Conservation (phyloP, 1,284 basidiomycete species). For the Schizophyllum amplum region DNA sequence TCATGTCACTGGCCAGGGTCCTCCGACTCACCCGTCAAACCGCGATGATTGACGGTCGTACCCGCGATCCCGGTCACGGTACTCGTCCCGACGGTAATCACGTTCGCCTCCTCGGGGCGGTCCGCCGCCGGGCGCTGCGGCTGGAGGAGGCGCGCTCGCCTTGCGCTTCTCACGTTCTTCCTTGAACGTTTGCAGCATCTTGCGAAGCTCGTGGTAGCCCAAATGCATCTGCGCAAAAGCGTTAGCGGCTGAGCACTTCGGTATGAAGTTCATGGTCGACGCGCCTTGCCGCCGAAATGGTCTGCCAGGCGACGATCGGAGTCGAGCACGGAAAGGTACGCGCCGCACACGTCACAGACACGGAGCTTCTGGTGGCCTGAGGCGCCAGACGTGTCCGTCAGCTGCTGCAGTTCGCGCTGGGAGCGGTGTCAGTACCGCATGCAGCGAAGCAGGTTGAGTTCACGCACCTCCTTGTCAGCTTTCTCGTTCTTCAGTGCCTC, state of each 20-base stretch:
- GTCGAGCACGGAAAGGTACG: constrained; percentile 95
- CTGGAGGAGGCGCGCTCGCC: constrained; percentile 37
- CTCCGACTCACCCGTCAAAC: constrained; percentile 63
- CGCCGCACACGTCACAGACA: constrained; percentile 99
- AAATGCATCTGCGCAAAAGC: constrained; percentile 78
- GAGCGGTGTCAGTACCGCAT: constrained; percentile 5
- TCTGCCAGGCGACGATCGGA: constrained; percentile 98
- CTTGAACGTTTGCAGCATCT: constrained; percentile 84
- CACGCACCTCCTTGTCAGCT: constrained; percentile 82
- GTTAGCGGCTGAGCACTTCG: constrained; percentile 10
- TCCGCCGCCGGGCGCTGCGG: constrained; percentile 22
- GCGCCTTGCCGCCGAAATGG: constrained; percentile 98
- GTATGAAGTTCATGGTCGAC: constrained; percentile 18
- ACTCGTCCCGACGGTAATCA: constrained; percentile 51
- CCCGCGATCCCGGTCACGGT: constrained; percentile 53
- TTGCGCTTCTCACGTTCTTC: constrained; percentile 84
- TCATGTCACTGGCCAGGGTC: background rate
- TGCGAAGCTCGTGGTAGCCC: constrained; percentile 95
- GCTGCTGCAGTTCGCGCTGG: constrained; percentile 87
- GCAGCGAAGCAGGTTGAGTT: constrained; percentile 8
- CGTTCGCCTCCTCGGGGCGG: constrained; percentile 27
- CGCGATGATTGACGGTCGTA: constrained; percentile 62
- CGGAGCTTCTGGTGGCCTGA: constrained; percentile 98
- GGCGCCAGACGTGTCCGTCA: constrained; percentile 97
- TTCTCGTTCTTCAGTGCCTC: constrained; percentile 98